These are phyloP conservation scores for Ogataea angusta DNA, from an alignment of 805 yeast species.

Conservation along the genomic window DNA sequence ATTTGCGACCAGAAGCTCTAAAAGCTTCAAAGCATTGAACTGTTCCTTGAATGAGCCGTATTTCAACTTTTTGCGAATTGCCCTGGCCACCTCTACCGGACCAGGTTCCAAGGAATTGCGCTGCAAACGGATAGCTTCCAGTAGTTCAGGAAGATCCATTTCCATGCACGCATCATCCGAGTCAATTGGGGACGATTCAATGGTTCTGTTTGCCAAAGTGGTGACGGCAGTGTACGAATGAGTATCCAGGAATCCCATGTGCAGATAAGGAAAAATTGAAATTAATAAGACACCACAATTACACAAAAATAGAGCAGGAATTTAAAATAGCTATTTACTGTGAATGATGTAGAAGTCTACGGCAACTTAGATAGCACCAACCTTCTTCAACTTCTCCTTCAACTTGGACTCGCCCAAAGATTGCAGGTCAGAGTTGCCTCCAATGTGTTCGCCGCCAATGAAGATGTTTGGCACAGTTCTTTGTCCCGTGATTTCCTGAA, in stretches of 20 bases:
- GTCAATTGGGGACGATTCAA: constrained; percentile 39
- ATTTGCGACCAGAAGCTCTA: constrained; percentile 60
- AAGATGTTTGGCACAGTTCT: constrained; percentile 91
- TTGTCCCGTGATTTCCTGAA: constrained; percentile 78
- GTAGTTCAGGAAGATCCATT: constrained; percentile 51
- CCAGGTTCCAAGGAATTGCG: constrained; percentile 32
- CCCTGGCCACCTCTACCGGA: constrained; percentile 82
- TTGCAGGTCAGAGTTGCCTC: constrained; percentile 91
- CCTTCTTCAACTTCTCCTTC: constrained; percentile 10
- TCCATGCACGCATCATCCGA: constrained; percentile 39
- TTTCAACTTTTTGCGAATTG: constrained; percentile 82
- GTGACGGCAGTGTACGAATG: constrained; percentile 73
- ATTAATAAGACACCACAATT: background rate
- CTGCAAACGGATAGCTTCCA: constrained; percentile 48
- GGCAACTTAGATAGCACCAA: constrained; percentile 2
- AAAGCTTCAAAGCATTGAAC: constrained; percentile 54
- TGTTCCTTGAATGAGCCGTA: constrained; percentile 72
- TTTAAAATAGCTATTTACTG: background rate
- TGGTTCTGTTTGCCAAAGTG: constrained; percentile 53
- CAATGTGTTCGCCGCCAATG: constrained; percentile 88
- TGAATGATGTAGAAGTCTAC: background rate
- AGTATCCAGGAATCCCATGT: constrained; percentile 54
- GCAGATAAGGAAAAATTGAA: background rate
- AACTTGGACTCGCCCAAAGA: constrained; percentile 43
- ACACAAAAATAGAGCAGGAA: background rate